These are phyloP conservation scores for Blastomyces percursus DNA, from an alignment of 2,329 filamentous ascomycete species.

Conservation along the genomic window DNA sequence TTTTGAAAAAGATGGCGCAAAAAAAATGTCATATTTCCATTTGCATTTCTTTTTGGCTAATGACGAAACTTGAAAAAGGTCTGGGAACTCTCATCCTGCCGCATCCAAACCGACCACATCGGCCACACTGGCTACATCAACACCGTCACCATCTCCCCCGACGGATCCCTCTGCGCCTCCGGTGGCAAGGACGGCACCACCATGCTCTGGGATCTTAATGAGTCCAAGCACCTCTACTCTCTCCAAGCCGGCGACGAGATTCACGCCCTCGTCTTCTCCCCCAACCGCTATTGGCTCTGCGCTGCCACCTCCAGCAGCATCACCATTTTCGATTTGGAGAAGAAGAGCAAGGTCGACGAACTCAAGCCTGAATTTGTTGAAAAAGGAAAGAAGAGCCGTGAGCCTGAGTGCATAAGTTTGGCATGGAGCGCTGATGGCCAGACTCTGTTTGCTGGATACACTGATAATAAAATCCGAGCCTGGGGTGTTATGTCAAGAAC, in stretches of 20 bases:
- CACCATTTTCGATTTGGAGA: conserved; percentile 99
- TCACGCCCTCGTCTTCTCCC: conserved; percentile 99
- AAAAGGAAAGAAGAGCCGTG: conserved; percentile 96
- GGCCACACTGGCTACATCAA: conserved; percentile 99
- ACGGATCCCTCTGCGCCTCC: conserved; percentile 96
- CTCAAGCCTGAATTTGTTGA: conserved; percentile 96
- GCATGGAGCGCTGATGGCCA: conserved; percentile 98
- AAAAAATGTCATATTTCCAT: background rate
- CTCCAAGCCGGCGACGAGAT: conserved; percentile 99
- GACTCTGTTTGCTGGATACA: conserved; percentile 99
- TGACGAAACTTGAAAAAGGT: conserved; percentile 49
- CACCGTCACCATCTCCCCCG: conserved; percentile 99
- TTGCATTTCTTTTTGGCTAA: conserved; percentile 19
- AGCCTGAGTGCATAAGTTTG: conserved; percentile 95
- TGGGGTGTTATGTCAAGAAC: conserved; percentile 97
- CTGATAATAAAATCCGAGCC: conserved; percentile 96
- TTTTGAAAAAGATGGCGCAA: conserved; percentile 16
- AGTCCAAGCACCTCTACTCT: conserved; percentile 99
- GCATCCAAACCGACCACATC: conserved; percentile 99
- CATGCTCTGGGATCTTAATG: conserved; percentile 99
- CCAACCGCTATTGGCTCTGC: conserved; percentile 99
- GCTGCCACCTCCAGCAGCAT: conserved; percentile 94
- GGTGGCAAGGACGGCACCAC: conserved; percentile 99
- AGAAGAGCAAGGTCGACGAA: conserved; percentile 99
- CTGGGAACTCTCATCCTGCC: conserved; percentile 99